Conservation (phyloP, 169 alveolate genomes). For the Cryptosporidium ryanae region DNA sequence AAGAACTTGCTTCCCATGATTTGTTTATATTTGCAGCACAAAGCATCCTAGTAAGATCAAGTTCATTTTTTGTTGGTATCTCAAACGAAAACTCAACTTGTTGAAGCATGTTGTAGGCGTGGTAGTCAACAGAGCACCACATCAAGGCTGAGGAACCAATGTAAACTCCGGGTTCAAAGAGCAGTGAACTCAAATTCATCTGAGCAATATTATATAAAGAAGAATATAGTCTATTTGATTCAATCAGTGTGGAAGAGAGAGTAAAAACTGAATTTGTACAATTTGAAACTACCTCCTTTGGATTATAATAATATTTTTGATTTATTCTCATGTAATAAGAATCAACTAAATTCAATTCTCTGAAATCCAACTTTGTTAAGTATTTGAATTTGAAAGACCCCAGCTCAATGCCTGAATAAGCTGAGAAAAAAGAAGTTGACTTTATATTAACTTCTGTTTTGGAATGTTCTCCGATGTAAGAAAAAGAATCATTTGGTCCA, state of each 20-base stretch:
- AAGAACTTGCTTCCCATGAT: slow-evolving; percentile 28
- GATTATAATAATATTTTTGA: slow-evolving; percentile 23
- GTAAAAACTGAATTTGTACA: slow-evolving; percentile 51
- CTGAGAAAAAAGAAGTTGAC: slow-evolving; percentile 39
- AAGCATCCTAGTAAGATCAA: slow-evolving; percentile 31
- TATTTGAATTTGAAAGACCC: slow-evolving; percentile 40
- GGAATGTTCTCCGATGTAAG: slow-evolving; percentile 40
- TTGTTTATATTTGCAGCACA: slow-evolving; percentile 57
- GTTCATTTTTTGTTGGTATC: slow-evolving; percentile 28
- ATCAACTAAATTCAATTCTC: slow-evolving; percentile 33
- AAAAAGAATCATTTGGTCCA: slow-evolving; percentile 29
- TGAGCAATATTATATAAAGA: slow-evolving; percentile 7
- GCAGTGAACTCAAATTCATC: not conserved
- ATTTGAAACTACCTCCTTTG: slow-evolving; percentile 33
- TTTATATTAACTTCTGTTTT: slow-evolving; percentile 1
- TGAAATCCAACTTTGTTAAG: slow-evolving; percentile 52
- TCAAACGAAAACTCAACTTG: slow-evolving; percentile 38
- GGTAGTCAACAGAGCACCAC: slow-evolving; percentile 69
- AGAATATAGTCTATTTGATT: not conserved
- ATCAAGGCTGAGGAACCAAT: slow-evolving; percentile 47
- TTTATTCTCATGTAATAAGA: slow-evolving; percentile 37
- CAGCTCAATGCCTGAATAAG: slow-evolving; percentile 38
- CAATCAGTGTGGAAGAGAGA: slow-evolving; percentile 23
- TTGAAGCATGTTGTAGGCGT: slow-evolving; percentile 46
- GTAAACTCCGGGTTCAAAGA: slow-evolving; percentile 35